Conservation (phyloP, 768 basidiomycete genomes). For the Inosperma sp. region DNA sequence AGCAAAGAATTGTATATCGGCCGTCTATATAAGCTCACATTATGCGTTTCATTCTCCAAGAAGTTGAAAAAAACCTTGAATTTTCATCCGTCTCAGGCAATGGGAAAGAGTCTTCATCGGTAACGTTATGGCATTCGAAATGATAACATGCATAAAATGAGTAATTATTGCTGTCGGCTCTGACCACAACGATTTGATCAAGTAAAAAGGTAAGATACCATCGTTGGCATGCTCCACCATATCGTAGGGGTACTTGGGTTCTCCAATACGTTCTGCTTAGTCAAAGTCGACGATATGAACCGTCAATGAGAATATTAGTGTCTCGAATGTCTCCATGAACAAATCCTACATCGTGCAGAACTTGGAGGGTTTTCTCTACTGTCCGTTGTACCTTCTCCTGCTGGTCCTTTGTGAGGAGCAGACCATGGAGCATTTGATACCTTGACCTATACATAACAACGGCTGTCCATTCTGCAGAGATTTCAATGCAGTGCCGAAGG, state of each 20-base stretch:
- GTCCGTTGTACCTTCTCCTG: not conserved
- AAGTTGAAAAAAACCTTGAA: too few relatives aligned
- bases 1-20: too few relatives aligned
- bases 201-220: too few relatives aligned
- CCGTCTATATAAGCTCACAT: too few relatives aligned
- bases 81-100: too few relatives aligned
- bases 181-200: too few relatives aligned
- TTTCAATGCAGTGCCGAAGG: not conserved
- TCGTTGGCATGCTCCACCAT: too few relatives aligned
- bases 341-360: not conserved
- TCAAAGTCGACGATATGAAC: not conserved
- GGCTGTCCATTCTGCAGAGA: not conserved
- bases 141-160: too few relatives aligned
- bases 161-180: too few relatives aligned
- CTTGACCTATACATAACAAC: not conserved
- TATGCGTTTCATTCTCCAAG: too few relatives aligned
- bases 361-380: not conserved
- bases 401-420: not conserved
- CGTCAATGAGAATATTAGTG: slow-evolving; percentile 1
- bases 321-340: not conserved
- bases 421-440: not conserved
- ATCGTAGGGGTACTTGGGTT: not conserved
- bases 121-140: too few relatives aligned
- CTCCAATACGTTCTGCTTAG: not conserved
- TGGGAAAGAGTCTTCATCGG: too few relatives aligned